These are phyloP conservation scores for Orbilia ellipsospora DNA, from an alignment of 2,329 filamentous ascomycete species.

Conservation along the genomic window DNA sequence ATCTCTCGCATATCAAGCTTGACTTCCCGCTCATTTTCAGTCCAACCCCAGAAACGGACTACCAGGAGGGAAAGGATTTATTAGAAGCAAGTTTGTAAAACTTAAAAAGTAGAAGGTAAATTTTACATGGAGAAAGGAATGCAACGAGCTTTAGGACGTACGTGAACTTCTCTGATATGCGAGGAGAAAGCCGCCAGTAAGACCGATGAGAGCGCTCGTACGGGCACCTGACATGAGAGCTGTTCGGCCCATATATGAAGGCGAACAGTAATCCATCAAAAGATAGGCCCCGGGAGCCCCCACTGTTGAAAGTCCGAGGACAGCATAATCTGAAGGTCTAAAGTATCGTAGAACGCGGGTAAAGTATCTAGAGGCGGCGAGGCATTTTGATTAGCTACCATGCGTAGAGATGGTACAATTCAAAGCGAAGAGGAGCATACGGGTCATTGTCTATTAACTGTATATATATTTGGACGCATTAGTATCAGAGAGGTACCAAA, in stretches of 20 bases:
- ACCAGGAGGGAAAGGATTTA: constrained; percentile 32
- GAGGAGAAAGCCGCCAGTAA: constrained; percentile 79
- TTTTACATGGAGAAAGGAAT: constrained; percentile 25
- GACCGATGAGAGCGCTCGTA: constrained; percentile 76
- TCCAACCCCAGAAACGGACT: constrained; percentile 97
- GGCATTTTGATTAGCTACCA: constrained; percentile 7
- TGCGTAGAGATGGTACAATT: background rate
- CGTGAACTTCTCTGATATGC: constrained; percentile 42
- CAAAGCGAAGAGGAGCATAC: constrained; percentile 69
- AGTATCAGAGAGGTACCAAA: constrained; percentile 55
- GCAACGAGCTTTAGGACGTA: constrained; percentile 8
- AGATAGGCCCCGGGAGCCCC: constrained; percentile 79
- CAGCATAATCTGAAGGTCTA: constrained; percentile 80
- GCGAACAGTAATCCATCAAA: constrained; percentile 83
- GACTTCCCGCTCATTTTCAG: constrained; percentile 89
- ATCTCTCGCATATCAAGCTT: constrained; percentile 99
- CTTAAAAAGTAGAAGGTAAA: background rate
- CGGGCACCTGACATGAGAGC: constrained; percentile 87
- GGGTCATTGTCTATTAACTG: constrained; percentile 99
- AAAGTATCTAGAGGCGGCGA: constrained; percentile 75
- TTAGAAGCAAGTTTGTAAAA: too few species aligned
- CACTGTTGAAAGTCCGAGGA: constrained; percentile 74
- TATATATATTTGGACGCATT: constrained; percentile 20
- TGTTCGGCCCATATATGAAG: constrained; percentile 83
- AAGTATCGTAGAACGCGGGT: constrained; percentile 90